Evolutionary conservation across 2,329 filamentous ascomycete species (phyloP).

Genomic region (Colletotrichum sp.): DNA sequence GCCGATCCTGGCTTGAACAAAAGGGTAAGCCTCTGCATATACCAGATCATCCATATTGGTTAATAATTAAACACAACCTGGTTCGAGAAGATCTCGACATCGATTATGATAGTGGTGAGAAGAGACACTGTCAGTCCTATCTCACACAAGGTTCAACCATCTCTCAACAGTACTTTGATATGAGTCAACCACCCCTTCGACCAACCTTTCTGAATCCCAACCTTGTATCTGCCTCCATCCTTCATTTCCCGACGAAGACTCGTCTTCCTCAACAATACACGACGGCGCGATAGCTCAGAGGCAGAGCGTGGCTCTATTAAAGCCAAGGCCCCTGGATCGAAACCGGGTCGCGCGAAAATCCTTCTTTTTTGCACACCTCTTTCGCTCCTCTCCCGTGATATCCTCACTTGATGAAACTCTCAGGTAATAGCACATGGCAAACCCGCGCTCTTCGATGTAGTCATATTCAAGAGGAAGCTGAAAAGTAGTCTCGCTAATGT

Average conservation of each 20-base stretch:
- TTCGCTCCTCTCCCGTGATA: background rate
- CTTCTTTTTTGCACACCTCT: background rate
- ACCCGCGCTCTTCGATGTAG: background rate
- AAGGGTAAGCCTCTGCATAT: too few species aligned
- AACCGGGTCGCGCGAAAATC: background rate
- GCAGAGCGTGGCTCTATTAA: background rate
- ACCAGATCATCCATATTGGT: too few species aligned
- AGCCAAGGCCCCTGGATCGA: background rate
- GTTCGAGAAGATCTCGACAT: background rate
- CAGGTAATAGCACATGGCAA: fast-evolving
- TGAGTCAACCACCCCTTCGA: background rate
- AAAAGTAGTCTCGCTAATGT: background rate
- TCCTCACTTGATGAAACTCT: background rate
- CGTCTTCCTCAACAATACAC: background rate
- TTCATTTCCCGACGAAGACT: background rate
- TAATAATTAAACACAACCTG: too few species aligned
- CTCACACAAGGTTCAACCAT: too few species aligned
- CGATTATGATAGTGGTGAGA: background rate
- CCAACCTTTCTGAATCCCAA: background rate
- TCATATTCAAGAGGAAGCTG: background rate
- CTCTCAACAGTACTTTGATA: too few species aligned
- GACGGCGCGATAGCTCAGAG: background rate
- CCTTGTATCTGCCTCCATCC: background rate
- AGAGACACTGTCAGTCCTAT: background rate
- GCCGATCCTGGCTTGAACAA: too few species aligned